Base-by-base conservation (phyloP, 2,329 filamentous ascomycete species). In the Emericellopsis atlantica region DNA sequence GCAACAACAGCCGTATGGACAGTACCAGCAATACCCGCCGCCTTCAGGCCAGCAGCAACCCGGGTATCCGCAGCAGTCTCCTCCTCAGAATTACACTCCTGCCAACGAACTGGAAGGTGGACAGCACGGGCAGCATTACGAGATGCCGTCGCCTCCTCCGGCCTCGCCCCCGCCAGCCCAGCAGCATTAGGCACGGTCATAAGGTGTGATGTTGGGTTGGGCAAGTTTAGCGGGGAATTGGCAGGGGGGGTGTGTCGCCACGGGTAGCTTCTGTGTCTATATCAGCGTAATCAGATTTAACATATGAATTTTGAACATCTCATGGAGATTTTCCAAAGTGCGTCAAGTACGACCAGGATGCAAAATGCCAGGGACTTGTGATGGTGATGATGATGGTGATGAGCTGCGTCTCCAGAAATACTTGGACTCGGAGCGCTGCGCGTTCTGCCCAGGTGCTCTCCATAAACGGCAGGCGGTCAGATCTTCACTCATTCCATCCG, bases 1-100 rank as follows among this genome's bases (percentile, higher is more conserved):
- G 40, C 53, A 54, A 32, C 53, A 55, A 40, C 53, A 54, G 32
- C 45, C 40, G 24, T 41, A 44, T 34, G 39, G 39, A 32, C 40
- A 40, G 16, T 51, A 51, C 15, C 22, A 48, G 48, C 40, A 48
- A 12, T 41, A 44, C 22, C 40, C 33, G n/a, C 14, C 39, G 16
- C 39, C 35, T 32, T 7, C 18, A 16, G 18, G 29, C 29, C 33
- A 24, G 12, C 24, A 32, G 16, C 37, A 40, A 18, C 21, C 31
- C n/a, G 26, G 22, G 31, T 40, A 40, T 21, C 32, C 15, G 16
- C 26, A n/a, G 14, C 40, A 42, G 18, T n/a, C 34, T n/a, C 12
- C 34, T n/a, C 18, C n/a, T n/a, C 34, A 11, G 6, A 11, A 4
- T 18, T 21, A 21, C 18, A 21, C 18, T 21, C 18, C 11, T 38